phyloP scores from a whole-genome alignment of 257 asterid genomes.

The Gardenia jasminoides region DNA sequence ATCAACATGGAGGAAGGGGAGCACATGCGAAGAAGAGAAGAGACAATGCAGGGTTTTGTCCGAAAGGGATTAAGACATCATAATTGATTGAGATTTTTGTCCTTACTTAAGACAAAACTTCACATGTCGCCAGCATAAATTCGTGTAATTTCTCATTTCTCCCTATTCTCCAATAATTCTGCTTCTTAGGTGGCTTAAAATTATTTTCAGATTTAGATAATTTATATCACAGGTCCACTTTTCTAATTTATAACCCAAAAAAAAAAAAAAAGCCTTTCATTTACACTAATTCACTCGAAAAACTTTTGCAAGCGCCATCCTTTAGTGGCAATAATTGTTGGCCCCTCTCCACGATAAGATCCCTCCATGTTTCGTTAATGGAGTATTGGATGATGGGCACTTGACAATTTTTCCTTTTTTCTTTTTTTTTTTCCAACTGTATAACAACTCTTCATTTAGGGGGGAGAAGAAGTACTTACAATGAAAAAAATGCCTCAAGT shows the following conservation, averaged over 20 bases:
- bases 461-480: not conserved
- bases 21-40: conserved; percentile 14
- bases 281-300: not conserved
- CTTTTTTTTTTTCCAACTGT: not conserved
- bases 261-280: too few species aligned
- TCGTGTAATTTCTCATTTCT: not conserved
- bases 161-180: not conserved
- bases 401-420: not conserved
- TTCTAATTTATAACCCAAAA: not conserved
- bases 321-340: conserved; percentile 3
- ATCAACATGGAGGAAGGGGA: conserved; percentile 1
- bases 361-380: not conserved
- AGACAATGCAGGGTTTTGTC: conserved; percentile 19
- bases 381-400: not conserved
- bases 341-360: conserved; percentile 1
- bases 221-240: too few species aligned
- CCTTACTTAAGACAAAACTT: not conserved
- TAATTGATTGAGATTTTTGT: conserved; percentile 12
- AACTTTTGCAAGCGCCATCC: not conserved
- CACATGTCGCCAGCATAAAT: not conserved
- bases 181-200: not conserved
- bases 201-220: not conserved
- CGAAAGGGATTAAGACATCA: not conserved
- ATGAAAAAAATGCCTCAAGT: not conserved
- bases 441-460: not conserved